These are phyloP conservation scores for Ceratocystis alfenasii DNA, from an alignment of 2,329 filamentous ascomycete genomes.

Conservation along the genomic window DNA sequence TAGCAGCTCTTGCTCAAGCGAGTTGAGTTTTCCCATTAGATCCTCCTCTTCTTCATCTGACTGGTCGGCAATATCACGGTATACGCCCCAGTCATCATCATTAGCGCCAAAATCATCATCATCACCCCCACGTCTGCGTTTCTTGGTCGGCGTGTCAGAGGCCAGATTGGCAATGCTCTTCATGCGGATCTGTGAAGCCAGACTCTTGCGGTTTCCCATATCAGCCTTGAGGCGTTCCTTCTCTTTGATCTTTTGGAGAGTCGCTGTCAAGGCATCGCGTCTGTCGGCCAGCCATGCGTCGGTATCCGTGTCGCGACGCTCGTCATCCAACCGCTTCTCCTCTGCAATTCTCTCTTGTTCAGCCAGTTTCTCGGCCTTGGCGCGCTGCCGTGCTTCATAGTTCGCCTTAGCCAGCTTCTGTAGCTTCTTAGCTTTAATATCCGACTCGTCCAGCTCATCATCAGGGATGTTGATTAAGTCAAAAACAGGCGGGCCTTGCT, in stretches of 20 bases:
- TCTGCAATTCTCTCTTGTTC: constrained; percentile 78
- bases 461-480: constrained; percentile 81
- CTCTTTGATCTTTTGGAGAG: constrained; percentile 78
- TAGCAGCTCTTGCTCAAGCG: constrained; percentile 72
- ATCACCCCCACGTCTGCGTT: constrained; percentile 73
- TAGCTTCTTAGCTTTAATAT: constrained; percentile 81
- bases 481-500: constrained; percentile 73
- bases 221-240: constrained; percentile 87
- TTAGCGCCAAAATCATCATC: constrained; percentile 96
- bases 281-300: constrained; percentile 80
- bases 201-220: constrained; percentile 88
- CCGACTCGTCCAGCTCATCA: constrained; percentile 83
- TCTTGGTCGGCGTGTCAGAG: constrained; percentile 73
- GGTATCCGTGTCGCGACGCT: constrained; percentile 71
- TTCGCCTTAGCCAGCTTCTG: constrained; percentile 90
- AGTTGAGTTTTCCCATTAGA: constrained; percentile 57
- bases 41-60: constrained; percentile 87
- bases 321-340: constrained; percentile 69
- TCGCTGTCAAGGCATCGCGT: constrained; percentile 56
- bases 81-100: constrained; percentile 96
- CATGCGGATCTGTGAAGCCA: constrained; percentile 95
- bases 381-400: constrained; percentile 81
- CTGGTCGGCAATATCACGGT: constrained; percentile 79
- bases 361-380: constrained; percentile 88
- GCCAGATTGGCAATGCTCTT: constrained; percentile 94